Conservation (phyloP, 352 stramenopile genomes). For the Globisporangium nunn region DNA sequence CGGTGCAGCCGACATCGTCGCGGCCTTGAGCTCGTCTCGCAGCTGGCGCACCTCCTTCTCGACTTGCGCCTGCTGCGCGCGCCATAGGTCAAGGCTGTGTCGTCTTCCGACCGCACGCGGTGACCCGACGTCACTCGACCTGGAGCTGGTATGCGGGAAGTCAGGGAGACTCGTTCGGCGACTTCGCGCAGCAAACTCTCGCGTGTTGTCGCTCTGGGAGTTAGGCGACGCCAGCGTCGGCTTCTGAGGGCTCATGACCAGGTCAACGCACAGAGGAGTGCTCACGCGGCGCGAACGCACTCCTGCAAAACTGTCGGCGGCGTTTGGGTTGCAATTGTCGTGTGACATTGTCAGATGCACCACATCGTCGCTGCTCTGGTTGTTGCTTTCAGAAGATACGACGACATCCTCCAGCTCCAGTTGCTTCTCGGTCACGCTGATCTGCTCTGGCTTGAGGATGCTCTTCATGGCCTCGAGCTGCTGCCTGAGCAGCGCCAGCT, state of each 20-base stretch:
- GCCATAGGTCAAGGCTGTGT: slow-evolving; percentile 48
- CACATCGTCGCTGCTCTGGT: slow-evolving; percentile 11
- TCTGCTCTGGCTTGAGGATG: slow-evolving; percentile 12
- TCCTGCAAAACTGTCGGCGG: slow-evolving; percentile 13
- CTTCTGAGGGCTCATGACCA: slow-evolving; percentile 22
- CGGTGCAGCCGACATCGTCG: slow-evolving; percentile 25
- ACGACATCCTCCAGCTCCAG: slow-evolving; percentile 14
- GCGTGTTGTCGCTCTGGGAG: slow-evolving; percentile 10
- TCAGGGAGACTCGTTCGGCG: slow-evolving; percentile 17
- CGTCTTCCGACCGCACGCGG: slow-evolving; percentile 30
- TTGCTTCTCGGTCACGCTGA: not conserved
- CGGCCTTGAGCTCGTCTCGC: slow-evolving; percentile 46
- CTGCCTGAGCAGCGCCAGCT: slow-evolving; percentile 48
- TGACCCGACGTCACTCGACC: slow-evolving; percentile 6
- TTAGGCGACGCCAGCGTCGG: slow-evolving; percentile 33
- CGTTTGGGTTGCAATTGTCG: slow-evolving; percentile 32
- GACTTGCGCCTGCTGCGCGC: slow-evolving; percentile 30
- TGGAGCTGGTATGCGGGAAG: slow-evolving; percentile 1
- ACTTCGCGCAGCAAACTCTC: not conserved
- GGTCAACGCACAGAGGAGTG: slow-evolving; percentile 19
- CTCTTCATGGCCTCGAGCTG: slow-evolving; percentile 44
- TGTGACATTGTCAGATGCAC: slow-evolving; percentile 3
- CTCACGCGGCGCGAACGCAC: slow-evolving; percentile 7
- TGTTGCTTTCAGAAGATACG: slow-evolving; percentile 15
- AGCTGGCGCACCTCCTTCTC: slow-evolving; percentile 37